Percentiles rank a stretch among this genome's conserved stretches.
phyloP scores from a whole-genome alignment of 1,284 basidiomycete species.

The Ustilago bromivora region DNA sequence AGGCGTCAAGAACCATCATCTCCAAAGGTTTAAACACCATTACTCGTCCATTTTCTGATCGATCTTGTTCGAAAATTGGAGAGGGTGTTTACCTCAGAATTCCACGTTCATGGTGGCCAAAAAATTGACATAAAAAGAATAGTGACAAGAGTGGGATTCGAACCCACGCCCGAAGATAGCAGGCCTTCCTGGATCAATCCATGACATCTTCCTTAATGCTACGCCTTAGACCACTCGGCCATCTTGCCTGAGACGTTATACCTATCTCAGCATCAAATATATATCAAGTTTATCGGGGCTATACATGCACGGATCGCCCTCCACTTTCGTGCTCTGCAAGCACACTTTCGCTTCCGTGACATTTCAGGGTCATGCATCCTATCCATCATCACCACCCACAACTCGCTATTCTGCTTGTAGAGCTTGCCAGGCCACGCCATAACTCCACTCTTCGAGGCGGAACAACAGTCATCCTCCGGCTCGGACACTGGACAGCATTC shows the following conservation, averaged over 20 bases:
- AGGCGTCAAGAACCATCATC: too few species aligned
- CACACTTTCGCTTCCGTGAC: slow-evolving; percentile 1
- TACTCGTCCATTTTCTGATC: too few species aligned
- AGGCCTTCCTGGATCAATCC: slow-evolving; percentile 19
- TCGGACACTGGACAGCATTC: background rate
- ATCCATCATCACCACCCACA: background rate
- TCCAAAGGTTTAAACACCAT: too few species aligned
- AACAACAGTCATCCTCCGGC: background rate
- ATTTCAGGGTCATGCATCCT: background rate
- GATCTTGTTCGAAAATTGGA: too few species aligned
- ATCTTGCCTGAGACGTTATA: slow-evolving; percentile 26
- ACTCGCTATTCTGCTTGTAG: background rate
- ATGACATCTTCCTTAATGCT: slow-evolving; percentile 55
- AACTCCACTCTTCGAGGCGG: background rate
- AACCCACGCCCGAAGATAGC: slow-evolving; percentile 68
- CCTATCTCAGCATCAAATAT: background rate
- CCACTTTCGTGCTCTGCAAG: background rate
- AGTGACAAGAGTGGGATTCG: slow-evolving; percentile 69
- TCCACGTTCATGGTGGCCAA: background rate
- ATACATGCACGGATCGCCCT: slow-evolving; percentile 33
- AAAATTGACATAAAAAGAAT: slow-evolving; percentile 14
- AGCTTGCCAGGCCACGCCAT: background rate
- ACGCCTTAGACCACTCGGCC: slow-evolving; percentile 61
- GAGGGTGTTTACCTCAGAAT: too few species aligned
- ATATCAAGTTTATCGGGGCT: background rate